Evolutionary conservation across 2,329 filamentous ascomycete genomes (phyloP).

Genomic region (Davidsoniella virescens): DNA sequence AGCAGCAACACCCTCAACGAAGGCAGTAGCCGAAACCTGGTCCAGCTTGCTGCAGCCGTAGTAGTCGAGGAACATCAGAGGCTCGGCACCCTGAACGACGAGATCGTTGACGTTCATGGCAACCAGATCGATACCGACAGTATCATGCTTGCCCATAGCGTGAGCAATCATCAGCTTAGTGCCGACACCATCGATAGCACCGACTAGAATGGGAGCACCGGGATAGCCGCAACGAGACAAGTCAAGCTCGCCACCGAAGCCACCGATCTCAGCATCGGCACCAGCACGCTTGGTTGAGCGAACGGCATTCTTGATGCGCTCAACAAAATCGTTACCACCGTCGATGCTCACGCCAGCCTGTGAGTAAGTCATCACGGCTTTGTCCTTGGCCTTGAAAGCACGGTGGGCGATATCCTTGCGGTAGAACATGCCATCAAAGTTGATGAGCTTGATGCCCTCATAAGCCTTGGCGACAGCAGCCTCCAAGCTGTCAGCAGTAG

Average conservation of each 20-base stretch:
- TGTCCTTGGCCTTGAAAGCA: slow-evolving; percentile 34
- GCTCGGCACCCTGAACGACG: slow-evolving; percentile 86
- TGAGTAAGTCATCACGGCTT: slow-evolving; percentile 61
- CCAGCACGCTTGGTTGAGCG: slow-evolving; percentile 69
- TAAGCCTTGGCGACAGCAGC: slow-evolving; percentile 83
- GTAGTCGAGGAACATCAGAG: slow-evolving; percentile 94
- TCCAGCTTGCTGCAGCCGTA: slow-evolving; percentile 86
- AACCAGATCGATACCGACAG: slow-evolving; percentile 89
- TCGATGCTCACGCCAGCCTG: slow-evolving; percentile 89
- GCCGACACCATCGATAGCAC: slow-evolving; percentile 88
- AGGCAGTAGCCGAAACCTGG: slow-evolving; percentile 60
- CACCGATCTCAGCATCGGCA: slow-evolving; percentile 84
- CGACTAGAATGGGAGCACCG: slow-evolving; percentile 62
- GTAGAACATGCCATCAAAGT: slow-evolving; percentile 81
- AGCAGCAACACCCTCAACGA: slow-evolving; percentile 76
- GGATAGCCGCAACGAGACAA: slow-evolving; percentile 44
- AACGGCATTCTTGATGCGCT: slow-evolving; percentile 83
- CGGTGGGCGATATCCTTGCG: slow-evolving; percentile 83
- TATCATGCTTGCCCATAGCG: slow-evolving; percentile 74
- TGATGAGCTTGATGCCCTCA: slow-evolving; percentile 53
- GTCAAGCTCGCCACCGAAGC: slow-evolving; percentile 81
- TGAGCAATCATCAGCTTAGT: slow-evolving; percentile 96
- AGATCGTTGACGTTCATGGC: slow-evolving; percentile 99
- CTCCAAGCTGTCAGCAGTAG: slow-evolving; percentile 53
- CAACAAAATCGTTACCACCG: slow-evolving; percentile 80